Conservation (phyloP, 495 filamentous ascomycete species). For the Chaetomidium leptoderma region DNA sequence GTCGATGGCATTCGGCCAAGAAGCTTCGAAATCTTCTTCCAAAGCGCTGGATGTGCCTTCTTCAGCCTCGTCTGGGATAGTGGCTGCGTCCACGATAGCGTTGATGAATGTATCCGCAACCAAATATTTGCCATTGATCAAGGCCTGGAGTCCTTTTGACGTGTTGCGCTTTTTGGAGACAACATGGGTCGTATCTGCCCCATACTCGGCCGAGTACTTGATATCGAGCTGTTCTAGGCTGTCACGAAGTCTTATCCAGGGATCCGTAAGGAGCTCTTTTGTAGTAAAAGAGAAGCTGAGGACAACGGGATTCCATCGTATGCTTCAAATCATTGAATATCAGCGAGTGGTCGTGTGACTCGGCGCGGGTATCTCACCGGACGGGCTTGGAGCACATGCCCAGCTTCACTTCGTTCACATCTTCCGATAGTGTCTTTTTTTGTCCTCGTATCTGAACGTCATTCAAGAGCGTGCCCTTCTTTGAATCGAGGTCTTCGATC, state of each 20-base stretch:
- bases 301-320: constrained; percentile 76
- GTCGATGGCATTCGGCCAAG: constrained; percentile 71
- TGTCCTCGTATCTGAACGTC: constrained; percentile 60
- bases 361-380: constrained; percentile 31
- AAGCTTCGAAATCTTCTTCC: constrained; percentile 76
- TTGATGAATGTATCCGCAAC: constrained; percentile 68
- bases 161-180: constrained; percentile 88
- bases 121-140: constrained; percentile 77
- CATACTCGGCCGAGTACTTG: constrained; percentile 71
- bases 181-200: constrained; percentile 76
- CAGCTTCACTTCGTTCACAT: constrained; percentile 62
- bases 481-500: constrained; percentile 68
- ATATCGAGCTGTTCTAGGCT: constrained; percentile 78
- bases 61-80: constrained; percentile 46
- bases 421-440: constrained; percentile 46
- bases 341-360: background rate
- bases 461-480: constrained; percentile 75
- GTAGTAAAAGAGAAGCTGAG: constrained; percentile 77
- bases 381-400: constrained; percentile 58
- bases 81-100: constrained; percentile 67
- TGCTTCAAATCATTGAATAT: constrained; percentile 40
- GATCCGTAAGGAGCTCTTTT: constrained; percentile 67
- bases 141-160: constrained; percentile 77
- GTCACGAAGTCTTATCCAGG: constrained; percentile 58
- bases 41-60: constrained; percentile 59